Evolutionary conservation across 306 rosid genomes (phyloP), one percentile per base, ranked within the genome.

Genomic region (Vachellia pachyceras): DNA sequence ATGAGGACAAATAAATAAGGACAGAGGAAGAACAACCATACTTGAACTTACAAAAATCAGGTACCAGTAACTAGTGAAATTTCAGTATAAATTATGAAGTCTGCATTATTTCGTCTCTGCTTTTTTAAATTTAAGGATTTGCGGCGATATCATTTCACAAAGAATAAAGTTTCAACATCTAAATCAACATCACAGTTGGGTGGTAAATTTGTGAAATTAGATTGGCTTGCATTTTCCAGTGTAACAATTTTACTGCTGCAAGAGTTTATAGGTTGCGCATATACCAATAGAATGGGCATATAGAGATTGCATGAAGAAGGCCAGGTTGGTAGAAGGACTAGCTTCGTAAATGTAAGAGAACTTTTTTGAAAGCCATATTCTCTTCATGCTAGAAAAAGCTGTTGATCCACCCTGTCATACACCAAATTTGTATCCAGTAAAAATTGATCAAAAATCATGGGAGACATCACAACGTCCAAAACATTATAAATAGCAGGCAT

Each of bases 281-380:
- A 68, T 90, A 94, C 98, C 97, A 64, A 93, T 89, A 72, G 91
- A 87, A 63, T 91, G 98, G 76, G 91, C 90, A 80, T 83, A 95
- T 36, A 95, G 74, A 18, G 97, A 89, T 79, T 95, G 99, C 96
- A 95, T 90, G 50, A 95, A 93, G 92, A 95, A 92, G 64, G 90
- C 95, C 83, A 86, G 79, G 89, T 91, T 89, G 72, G 86, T 44
- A 50, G 91, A 82, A 79, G 99, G 97, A 83, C 77, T 78, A 45
- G 94, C 92, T 80, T 93, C 93, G 55, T 84, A 93, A 85, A 95
- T 90, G 87, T 83, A 90, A n/a, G 99, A 88, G 84, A 93, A 89
- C 80, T 86, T 93, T 75, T 86, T 91, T 11, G 90, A 90, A 82
- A 86, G 74, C 99, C 99, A 95, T 39, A 90, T 82, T 76, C 90